A percentile compares a stretch with the other conserved stretches of the same genome.
These are phyloP conservation scores for Phytopythium litorale DNA, from an alignment of 352 stramenopile genomes.

Conservation along the genomic window DNA sequence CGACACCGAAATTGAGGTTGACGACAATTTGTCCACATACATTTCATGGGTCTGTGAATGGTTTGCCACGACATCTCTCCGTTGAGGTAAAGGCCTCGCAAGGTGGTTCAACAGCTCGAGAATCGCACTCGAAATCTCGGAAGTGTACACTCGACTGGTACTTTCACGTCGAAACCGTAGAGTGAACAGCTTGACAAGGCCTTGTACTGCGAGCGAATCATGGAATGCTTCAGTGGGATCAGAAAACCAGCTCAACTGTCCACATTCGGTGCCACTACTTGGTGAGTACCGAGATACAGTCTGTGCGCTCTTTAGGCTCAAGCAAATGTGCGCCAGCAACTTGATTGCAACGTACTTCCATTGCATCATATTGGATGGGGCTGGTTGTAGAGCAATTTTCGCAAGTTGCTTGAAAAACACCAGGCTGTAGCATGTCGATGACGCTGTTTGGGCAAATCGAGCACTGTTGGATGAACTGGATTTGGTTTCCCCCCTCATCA, in stretches of 20 bases:
- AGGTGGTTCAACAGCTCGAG: slow-evolving; percentile 23
- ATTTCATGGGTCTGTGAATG: not conserved
- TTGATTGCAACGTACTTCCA: slow-evolving; percentile 32
- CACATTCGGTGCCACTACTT: not conserved
- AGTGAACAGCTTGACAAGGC: slow-evolving; percentile 25
- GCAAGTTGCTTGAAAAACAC: slow-evolving; percentile 27
- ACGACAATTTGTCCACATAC: not conserved
- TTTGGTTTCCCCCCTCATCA: not conserved
- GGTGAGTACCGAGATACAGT: not conserved
- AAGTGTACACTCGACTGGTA: slow-evolving; percentile 22
- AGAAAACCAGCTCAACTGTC: slow-evolving; percentile 2
- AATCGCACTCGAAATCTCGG: slow-evolving; percentile 23
- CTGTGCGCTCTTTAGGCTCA: not conserved
- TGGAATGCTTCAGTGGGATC: slow-evolving; percentile 4
- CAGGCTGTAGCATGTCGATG: slow-evolving; percentile 15
- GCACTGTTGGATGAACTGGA: not conserved
- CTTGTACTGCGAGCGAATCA: slow-evolving; percentile 15
- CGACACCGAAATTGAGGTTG: not conserved
- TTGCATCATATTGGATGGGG: not conserved
- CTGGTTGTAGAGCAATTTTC: not conserved
- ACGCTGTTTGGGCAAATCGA: not conserved
- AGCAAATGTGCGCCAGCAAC: slow-evolving; percentile 21
- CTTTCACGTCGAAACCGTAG: slow-evolving; percentile 30
- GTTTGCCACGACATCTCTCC: not conserved
- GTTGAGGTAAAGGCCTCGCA: not conserved